Conservation (phyloP, 73 alveolate species). For the Tetrahymena thermophila region DNA sequence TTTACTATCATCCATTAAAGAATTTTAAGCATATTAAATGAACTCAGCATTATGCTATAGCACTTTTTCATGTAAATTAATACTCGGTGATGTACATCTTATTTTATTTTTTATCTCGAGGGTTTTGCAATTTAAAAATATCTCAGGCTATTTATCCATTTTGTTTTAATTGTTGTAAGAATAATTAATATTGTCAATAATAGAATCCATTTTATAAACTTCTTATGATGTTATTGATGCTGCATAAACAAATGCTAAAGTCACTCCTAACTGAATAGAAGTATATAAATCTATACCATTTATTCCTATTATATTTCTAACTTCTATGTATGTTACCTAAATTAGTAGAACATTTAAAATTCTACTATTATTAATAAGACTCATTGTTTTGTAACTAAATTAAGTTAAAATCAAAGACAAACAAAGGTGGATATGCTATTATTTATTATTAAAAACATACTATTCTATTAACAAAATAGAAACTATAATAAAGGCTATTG, state of each 20-base stretch:
- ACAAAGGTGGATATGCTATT: not conserved
- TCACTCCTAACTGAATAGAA: not conserved
- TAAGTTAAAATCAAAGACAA: not conserved
- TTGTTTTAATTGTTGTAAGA: not conserved
- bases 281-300: not conserved
- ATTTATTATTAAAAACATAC: not conserved
- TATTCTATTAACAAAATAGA: not conserved
- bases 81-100: not conserved
- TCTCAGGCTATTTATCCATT: not conserved
- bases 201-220: not conserved
- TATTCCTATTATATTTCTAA: not conserved
- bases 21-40: not conserved
- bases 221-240: not conserved
- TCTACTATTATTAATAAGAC: not conserved
- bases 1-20: not conserved
- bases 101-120: not conserved
- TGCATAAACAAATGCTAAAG: not conserved
- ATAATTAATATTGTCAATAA: not conserved
- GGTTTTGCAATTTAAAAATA: not conserved
- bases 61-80: not conserved
- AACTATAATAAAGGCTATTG: not conserved
- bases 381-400: not conserved
- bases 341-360: not conserved
- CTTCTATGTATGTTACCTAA: not conserved
- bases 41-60: not conserved